phyloP scores from a whole-genome alignment of 768 basidiomycete species.

The Lactarius evosmus region DNA sequence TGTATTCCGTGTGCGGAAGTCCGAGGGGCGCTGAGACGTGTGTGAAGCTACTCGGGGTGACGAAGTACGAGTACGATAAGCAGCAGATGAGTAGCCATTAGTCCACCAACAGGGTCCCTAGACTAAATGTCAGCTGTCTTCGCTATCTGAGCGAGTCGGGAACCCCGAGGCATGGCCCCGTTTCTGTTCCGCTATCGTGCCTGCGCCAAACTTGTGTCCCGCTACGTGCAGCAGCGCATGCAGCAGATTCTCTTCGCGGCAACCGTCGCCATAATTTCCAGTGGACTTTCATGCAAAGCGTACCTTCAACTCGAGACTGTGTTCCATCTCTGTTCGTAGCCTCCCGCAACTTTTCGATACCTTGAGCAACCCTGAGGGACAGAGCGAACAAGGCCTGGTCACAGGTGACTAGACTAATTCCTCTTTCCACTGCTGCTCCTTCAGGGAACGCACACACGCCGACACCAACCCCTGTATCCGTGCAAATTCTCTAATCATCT shows the following conservation, averaged over 20 bases:
- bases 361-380: slow-evolving; percentile 47
- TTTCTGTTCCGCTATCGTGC: too few relatives aligned
- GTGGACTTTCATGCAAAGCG: slow-evolving; percentile 75
- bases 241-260: slow-evolving; percentile 45
- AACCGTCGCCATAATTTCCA: slow-evolving; percentile 61
- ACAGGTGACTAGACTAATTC: slow-evolving; percentile 49
- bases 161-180: too few relatives aligned
- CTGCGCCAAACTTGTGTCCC: not conserved
- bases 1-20: too few relatives aligned
- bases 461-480: not conserved
- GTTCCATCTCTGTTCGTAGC: slow-evolving; percentile 67
- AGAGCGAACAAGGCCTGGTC: slow-evolving; percentile 58
- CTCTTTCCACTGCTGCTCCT: not conserved
- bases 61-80: too few relatives aligned
- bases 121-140: too few relatives aligned
- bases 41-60: too few relatives aligned
- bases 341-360: slow-evolving; percentile 61
- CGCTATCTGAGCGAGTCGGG: too few relatives aligned
- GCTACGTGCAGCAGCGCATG: slow-evolving; percentile 16
- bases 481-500: slow-evolving; percentile 83
- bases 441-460: too few relatives aligned
- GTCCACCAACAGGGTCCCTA: too few relatives aligned
- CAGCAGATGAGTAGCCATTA: too few relatives aligned
- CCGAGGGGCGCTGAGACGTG: too few relatives aligned
- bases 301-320: slow-evolving; percentile 66